A percentile compares a stretch with the other conserved stretches of the same genome.
Evolutionary conservation across 1,284 basidiomycete species (phyloP).

Genomic region (Xerocomus amazonicus): DNA sequence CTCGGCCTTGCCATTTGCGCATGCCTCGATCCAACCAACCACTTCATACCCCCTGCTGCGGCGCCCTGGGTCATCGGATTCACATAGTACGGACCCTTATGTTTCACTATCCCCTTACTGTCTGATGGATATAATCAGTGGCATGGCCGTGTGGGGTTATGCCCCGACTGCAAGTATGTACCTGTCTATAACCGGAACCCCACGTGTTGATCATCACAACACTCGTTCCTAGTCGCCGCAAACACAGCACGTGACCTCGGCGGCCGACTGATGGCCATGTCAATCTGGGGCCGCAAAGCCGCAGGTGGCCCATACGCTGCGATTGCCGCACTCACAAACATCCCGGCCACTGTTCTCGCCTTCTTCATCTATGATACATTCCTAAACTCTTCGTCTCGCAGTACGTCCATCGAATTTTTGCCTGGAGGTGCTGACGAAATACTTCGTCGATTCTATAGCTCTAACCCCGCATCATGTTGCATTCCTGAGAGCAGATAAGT

Average conservation of each 20-base stretch:
- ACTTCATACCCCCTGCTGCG: conserved; percentile 49
- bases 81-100: conserved; percentile 41
- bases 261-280: conserved; percentile 52
- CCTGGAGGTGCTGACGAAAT: conserved; percentile 11
- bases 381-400: conserved; percentile 33
- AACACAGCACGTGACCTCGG: conserved; percentile 70
- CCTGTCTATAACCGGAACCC: background rate
- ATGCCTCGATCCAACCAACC: conserved; percentile 59
- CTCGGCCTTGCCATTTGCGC: conserved; percentile 58
- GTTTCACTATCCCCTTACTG: background rate
- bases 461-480: conserved; percentile 25
- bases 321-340: conserved; percentile 61
- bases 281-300: conserved; percentile 55
- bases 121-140: conserved; percentile 35
- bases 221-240: conserved; percentile 45
- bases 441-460: conserved; percentile 8
- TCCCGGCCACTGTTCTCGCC: conserved; percentile 55
- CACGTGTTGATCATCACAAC: conserved; percentile 1
- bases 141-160: conserved; percentile 57
- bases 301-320: conserved; percentile 59
- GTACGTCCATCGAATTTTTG: conserved; percentile 21
- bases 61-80: conserved; percentile 53
- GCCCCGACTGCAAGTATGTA: conserved; percentile 45
- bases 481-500: conserved; percentile 21
- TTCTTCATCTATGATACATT: conserved; percentile 52